phyloP scores from a whole-genome alignment of 331 rosid species.

The Rosa hybrid region DNA sequence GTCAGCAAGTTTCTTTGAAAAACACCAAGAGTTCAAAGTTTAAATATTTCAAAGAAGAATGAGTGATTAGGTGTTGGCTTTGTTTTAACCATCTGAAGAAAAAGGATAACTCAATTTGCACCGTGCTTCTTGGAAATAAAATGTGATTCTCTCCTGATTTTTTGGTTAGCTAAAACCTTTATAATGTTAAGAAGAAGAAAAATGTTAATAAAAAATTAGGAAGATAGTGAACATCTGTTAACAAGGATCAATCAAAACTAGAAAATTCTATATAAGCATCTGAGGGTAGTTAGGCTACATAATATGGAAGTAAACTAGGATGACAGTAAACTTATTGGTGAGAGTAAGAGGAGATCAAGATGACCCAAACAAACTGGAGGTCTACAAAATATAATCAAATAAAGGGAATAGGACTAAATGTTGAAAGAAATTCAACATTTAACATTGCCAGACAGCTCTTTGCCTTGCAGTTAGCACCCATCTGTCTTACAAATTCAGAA shows the following conservation, averaged over 20 bases:
- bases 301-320: neutral
- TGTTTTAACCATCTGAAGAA: too few relatives aligned
- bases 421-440: neutral
- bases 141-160: neutral
- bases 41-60: neutral
- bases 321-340: neutral
- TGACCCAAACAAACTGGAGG: neutral
- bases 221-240: neutral
- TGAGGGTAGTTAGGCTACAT: neutral
- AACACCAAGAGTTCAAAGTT: neutral
- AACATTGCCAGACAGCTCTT: neutral
- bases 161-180: neutral
- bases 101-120: neutral
- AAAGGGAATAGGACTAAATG: neutral
- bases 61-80: neutral
- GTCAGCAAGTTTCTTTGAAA: neutral
- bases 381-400: neutral
- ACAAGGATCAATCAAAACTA: neutral
- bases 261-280: neutral
- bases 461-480: neutral
- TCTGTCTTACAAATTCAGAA: neutral
- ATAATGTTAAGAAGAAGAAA: neutral
- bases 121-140: neutral
- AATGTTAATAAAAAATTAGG: neutral
- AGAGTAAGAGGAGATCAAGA: slow-evolving; percentile 1